Percentiles rank a stretch among this genome's conserved stretches.
Evolutionary conservation across 2,329 filamentous ascomycete species (phyloP).

Genomic region (Colletotrichum cuscutae): DNA sequence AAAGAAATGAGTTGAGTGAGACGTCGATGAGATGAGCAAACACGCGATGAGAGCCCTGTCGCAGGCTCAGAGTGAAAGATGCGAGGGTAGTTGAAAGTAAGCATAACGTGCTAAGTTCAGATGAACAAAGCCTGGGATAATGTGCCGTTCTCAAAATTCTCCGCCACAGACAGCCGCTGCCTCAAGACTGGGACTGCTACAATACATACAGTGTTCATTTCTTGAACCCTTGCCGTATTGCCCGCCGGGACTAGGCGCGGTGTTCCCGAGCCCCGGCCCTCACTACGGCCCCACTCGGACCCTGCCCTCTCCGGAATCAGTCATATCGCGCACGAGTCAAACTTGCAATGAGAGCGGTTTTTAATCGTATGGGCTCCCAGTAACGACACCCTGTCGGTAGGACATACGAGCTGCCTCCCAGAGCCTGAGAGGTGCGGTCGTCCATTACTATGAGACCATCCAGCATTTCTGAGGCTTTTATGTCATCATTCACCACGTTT

Average conservation of each 20-base stretch:
- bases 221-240: not conserved
- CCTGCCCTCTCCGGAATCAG: not conserved
- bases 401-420: too few species aligned
- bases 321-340: not conserved
- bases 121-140: not conserved
- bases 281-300: not conserved
- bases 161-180: not conserved
- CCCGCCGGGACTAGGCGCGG: too few species aligned
- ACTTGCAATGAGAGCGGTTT: too few species aligned
- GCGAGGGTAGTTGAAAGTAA: not conserved
- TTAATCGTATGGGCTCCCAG: too few species aligned
- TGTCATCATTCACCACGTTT: too few species aligned
- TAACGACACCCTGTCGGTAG: too few species aligned
- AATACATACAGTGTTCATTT: not conserved
- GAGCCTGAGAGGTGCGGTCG: too few species aligned
- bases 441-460: too few species aligned
- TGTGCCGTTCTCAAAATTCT: not conserved
- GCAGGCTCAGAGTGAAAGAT: not conserved
- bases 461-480: too few species aligned
- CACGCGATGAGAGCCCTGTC: too few species aligned
- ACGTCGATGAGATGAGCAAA: not conserved
- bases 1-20: not conserved
- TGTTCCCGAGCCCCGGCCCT: not conserved
- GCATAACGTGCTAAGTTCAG: not conserved
- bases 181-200: not conserved